Evolutionary conservation across 129 eudicot genomes (phyloP).

Genomic region (Calendula officinalis): DNA sequence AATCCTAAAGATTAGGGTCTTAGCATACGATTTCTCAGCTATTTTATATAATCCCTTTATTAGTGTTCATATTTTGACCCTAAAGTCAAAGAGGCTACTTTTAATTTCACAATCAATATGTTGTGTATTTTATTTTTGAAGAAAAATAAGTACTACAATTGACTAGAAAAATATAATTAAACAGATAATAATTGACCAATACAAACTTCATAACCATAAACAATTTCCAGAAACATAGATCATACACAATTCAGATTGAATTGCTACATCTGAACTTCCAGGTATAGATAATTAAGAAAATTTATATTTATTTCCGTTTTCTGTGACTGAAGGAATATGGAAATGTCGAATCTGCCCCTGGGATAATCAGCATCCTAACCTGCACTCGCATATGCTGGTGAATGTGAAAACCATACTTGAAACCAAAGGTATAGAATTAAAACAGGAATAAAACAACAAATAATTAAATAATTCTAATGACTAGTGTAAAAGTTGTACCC

Average conservation of each 20-base stretch:
- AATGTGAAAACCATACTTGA: conserved; percentile 38
- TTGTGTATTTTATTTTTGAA: conserved; percentile 3
- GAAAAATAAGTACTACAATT: background rate
- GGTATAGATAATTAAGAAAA: conserved; percentile 23
- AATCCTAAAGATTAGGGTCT: conserved; percentile 4
- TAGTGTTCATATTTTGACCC: background rate
- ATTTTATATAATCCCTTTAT: background rate
- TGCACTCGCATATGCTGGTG: conserved; percentile 44
- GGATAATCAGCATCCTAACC: conserved; percentile 45
- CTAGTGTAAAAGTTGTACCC: no score
- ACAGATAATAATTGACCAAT: background rate
- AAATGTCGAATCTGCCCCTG: conserved; percentile 87
- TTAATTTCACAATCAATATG: background rate
- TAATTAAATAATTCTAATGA: background rate
- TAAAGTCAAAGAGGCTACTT: conserved; percentile 5
- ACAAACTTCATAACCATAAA: background rate
- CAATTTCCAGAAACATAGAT: conserved; percentile 9
- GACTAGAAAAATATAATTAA: background rate
- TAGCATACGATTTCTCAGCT: conserved; percentile 11
- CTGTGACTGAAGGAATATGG: conserved; percentile 73
- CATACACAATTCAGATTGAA: conserved; percentile 3
- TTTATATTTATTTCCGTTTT: conserved; percentile 23
- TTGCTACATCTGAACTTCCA: conserved; percentile 18
- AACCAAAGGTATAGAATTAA: conserved; percentile 52
- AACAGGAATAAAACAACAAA: background rate